Evolutionary conservation across 2,329 filamentous ascomycete genomes (phyloP).

Genomic region (Cyphellophora attinorum): DNA sequence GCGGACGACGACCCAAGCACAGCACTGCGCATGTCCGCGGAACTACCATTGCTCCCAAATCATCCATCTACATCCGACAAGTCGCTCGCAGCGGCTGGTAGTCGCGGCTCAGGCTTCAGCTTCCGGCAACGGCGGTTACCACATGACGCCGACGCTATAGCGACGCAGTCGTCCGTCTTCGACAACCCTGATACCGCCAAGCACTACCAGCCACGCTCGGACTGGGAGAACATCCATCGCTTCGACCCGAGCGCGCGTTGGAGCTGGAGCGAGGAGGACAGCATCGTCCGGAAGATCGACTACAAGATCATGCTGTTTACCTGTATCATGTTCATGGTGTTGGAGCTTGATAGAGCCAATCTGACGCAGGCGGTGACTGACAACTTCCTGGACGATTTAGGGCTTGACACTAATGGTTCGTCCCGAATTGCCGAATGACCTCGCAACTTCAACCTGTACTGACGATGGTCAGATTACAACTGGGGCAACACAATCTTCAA

Average conservation of each 20-base stretch:
- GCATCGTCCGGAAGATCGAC: conserved; percentile 18
- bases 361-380: conserved; percentile 48
- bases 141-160: conserved; percentile 21
- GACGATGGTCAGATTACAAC: not conserved
- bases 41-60: not conserved
- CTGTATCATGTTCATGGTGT: conserved; percentile 50
- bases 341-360: conserved; percentile 52
- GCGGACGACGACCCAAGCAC: conserved; percentile 48
- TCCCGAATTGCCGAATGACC: conserved; percentile 29
- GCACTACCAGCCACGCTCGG: conserved; percentile 17
- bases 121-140: conserved; percentile 18
- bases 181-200: conserved; percentile 31
- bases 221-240: conserved; percentile 37
- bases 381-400: conserved; percentile 39
- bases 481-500: conserved; percentile 39
- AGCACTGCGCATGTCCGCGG: conserved; percentile 21
- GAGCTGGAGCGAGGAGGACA: conserved; percentile 15
- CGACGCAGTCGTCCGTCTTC: conserved; percentile 35
- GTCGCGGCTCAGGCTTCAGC: conserved; percentile 18
- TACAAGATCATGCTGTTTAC: conserved; percentile 19
- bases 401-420: conserved; percentile 21
- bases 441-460: not conserved
- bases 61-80: conserved; percentile 1
- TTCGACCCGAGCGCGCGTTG: conserved; percentile 28
- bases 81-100: not conserved